Percentiles rank a stretch among this genome's conserved stretches.
Conservation (phyloP, 192 early-diverging fungal genomes). For the Backusella sp. region DNA sequence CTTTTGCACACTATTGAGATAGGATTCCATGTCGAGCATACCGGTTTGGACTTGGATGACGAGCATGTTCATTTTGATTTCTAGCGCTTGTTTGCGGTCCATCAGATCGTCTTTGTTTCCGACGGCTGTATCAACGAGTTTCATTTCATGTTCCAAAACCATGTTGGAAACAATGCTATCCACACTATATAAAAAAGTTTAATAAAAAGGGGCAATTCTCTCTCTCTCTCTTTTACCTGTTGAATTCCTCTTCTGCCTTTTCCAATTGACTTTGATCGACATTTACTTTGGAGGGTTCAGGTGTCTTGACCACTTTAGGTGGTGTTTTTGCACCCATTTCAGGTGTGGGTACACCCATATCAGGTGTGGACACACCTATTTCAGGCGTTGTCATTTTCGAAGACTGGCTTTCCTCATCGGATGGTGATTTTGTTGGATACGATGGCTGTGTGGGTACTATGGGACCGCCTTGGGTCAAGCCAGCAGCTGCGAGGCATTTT, state of each 20-base stretch:
- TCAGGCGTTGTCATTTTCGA: neutral
- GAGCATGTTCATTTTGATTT: slow-evolving; percentile 75
- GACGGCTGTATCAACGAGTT: slow-evolving; percentile 34
- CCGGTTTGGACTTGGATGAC: slow-evolving; percentile 71
- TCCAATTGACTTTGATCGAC: slow-evolving; percentile 32
- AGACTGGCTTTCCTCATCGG: neutral
- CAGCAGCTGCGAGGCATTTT: slow-evolving; percentile 18
- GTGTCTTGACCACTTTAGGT: neutral
- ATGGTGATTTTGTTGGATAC: neutral
- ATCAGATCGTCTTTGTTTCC: slow-evolving; percentile 58
- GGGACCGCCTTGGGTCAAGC: slow-evolving; percentile 6
- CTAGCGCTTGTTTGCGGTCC: slow-evolving; percentile 63
- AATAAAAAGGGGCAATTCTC: neutral
- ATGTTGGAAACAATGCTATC: slow-evolving; percentile 71
- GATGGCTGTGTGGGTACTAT: neutral
- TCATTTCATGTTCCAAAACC: slow-evolving; percentile 71
- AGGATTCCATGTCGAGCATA: slow-evolving; percentile 67
- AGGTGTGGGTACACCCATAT: neutral
- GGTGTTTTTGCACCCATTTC: neutral
- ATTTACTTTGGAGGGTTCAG: neutral
- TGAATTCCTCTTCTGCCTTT: slow-evolving; percentile 54
- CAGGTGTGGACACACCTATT: neutral
- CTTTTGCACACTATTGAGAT: slow-evolving; percentile 56
- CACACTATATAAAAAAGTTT: slow-evolving; percentile 47
- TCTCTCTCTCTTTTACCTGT: slow-evolving; percentile 40